A percentile compares a stretch with the other conserved stretches of the same genome.
Conservation (phyloP, 2,329 filamentous ascomycete species). For the Pseudopithomyces maydicus region DNA sequence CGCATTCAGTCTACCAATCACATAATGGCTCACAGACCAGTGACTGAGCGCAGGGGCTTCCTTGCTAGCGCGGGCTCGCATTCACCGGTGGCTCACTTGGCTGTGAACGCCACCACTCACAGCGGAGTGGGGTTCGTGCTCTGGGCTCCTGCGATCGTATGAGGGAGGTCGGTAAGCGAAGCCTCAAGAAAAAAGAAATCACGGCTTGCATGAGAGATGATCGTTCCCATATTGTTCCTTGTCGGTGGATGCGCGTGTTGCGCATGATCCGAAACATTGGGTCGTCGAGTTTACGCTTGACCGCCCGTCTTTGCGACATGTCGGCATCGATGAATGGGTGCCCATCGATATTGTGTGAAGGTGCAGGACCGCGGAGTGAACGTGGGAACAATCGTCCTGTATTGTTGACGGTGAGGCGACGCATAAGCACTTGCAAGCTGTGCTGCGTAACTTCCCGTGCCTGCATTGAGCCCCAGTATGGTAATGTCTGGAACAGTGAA, state of each 20-base stretch:
- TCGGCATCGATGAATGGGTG: background rate
- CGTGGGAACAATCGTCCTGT: slow-evolving; percentile 12
- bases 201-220: slow-evolving; percentile 21
- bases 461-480: slow-evolving; percentile 26
- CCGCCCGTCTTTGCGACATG: slow-evolving; percentile 22
- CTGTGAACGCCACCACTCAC: slow-evolving; percentile 35
- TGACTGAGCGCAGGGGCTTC: slow-evolving; percentile 7
- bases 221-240: slow-evolving; percentile 28
- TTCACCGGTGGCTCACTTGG: slow-evolving; percentile 38
- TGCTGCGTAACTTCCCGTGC: slow-evolving; percentile 28
- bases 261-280: slow-evolving; percentile 17
- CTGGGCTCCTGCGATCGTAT: slow-evolving; percentile 26
- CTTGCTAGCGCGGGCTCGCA: slow-evolving; percentile 15
- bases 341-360: background rate
- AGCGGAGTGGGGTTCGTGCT: slow-evolving; percentile 30
- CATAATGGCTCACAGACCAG: slow-evolving; percentile 10
- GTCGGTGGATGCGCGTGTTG: slow-evolving; percentile 17
- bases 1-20: slow-evolving; percentile 27
- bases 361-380: slow-evolving; percentile 6
- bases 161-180: slow-evolving; percentile 26
- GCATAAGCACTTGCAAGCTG: slow-evolving; percentile 16
- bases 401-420: slow-evolving; percentile 16
- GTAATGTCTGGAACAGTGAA: slow-evolving; percentile 18
- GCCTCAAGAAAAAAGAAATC: slow-evolving; percentile 34
- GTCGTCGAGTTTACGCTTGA: slow-evolving; percentile 20